Base-by-base conservation (phyloP, 345 rosid genomes). In the Acer saccharum region DNA sequence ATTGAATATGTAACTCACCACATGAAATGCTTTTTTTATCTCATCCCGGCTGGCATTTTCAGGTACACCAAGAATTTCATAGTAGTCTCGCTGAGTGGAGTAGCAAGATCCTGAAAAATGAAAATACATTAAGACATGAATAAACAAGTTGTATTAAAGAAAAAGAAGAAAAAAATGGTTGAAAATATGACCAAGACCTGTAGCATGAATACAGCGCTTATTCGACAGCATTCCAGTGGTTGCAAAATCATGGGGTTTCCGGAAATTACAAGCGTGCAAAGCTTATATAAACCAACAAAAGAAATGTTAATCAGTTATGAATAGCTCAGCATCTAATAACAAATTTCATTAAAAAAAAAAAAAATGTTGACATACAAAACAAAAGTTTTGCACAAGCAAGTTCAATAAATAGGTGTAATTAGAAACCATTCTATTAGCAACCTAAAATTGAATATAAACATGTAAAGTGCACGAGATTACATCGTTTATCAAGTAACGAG, bases 1-100 rank as follows among this genome's bases (percentile, higher is more conserved):
- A 95, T 57, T 2, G 62, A 60, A 72, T 57, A 61, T 52, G 16
- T 3, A 43, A 80, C 91, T 86, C 76, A 93, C 99, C 16, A 55
- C 75, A 82, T 81, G 97, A 84, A 91, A 95, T 5, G 98, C 90
- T 85, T 88, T 90, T 84, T 92, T 93, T 72, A 95, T 93, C 84
- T 95, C 97, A 9, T 92, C 94, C 29, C 86, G 79, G 10, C 92
- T 78, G 52, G 97, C 98, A 81, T 84, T 89, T 48, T 87, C 84
- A 2, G 93, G 75, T 78, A 93, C 94, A 44, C 98, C 97, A 10
- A 95, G 96, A 79, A 93, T 76, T 78, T 92, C 93, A 72, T 95
- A 93, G 83, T 80, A 90, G 71, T 85, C 86, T 69, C 73, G 81
- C 74, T 84, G 87, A 72, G 87, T 79, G 60, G 89, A 81, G 69